Conservation (phyloP, 2,329 filamentous ascomycete species). For the Sordariomycetes sp. region DNA sequence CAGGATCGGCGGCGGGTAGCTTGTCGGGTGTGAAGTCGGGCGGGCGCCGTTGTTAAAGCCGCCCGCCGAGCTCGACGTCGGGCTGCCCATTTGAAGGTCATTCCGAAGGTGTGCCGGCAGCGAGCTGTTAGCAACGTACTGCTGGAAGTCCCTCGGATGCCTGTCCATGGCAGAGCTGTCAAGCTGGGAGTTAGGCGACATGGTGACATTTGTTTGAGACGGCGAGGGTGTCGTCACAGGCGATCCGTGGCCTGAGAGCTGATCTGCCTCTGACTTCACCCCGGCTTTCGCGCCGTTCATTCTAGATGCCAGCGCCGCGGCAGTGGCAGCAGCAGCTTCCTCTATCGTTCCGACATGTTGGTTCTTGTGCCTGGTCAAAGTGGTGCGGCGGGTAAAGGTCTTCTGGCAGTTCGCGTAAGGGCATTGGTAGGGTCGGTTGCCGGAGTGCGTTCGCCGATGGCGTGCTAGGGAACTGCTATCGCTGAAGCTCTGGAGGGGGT, state of each 20-base stretch:
- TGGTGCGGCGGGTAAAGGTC: conserved; percentile 93
- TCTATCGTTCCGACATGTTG: conserved; percentile 93
- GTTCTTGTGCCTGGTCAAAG: conserved; percentile 89
- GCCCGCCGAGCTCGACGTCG: conserved; percentile 55
- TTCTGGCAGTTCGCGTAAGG: conserved; percentile 97
- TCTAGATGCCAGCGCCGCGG: conserved; percentile 63
- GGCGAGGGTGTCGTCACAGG: conserved; percentile 76
- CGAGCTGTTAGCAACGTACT: conserved; percentile 63
- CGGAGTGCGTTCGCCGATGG: conserved; percentile 89
- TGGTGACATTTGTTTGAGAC: conserved; percentile 64
- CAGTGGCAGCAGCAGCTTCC: conserved; percentile 81
- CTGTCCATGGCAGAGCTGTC: conserved; percentile 56
- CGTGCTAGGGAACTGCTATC: conserved; percentile 90
- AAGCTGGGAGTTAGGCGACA: conserved; percentile 70
- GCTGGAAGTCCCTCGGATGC: conserved; percentile 21
- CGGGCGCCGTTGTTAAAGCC: conserved; percentile 46
- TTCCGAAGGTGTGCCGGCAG: conserved; percentile 74
- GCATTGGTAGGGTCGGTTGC: conserved; percentile 94
- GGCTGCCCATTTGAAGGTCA: conserved; percentile 62
- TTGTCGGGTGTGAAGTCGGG: conserved; percentile 77
- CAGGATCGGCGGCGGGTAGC: conserved; percentile 75
- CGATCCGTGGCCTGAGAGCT: conserved; percentile 61
- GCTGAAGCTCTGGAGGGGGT: conserved; percentile 69
- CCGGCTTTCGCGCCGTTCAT: conserved; percentile 34
- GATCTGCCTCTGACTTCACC: conserved; percentile 52